Evolutionary conservation across 2,329 filamentous ascomycete genomes (phyloP).

Genomic region (Phoma sp.): DNA sequence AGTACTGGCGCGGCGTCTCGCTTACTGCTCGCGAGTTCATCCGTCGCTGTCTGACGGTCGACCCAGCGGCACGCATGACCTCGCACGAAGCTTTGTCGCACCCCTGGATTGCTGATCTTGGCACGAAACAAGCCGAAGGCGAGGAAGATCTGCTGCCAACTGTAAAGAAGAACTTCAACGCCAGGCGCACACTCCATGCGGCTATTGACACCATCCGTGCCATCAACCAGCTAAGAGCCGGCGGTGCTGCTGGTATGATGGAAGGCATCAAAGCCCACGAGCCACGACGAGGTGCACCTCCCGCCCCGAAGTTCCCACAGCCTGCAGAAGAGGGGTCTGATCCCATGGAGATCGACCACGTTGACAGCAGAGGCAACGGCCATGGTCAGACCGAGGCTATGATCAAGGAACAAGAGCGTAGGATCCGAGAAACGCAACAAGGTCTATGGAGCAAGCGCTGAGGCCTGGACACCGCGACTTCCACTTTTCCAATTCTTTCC

Average conservation of each 20-base stretch:
- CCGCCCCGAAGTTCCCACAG: conserved; percentile 41
- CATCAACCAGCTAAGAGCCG: conserved; percentile 71
- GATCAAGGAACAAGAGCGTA: conserved; percentile 65
- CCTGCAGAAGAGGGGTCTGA: conserved; percentile 40
- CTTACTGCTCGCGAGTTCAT: conserved; percentile 88
- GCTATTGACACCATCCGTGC: conserved; percentile 72
- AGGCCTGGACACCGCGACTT: neutral
- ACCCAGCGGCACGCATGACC: conserved; percentile 86
- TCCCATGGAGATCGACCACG: conserved; percentile 54
- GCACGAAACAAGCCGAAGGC: conserved; percentile 51
- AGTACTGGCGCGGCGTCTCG: conserved; percentile 97
- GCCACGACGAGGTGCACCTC: conserved; percentile 51
- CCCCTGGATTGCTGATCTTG: conserved; percentile 67
- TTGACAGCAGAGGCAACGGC: conserved; percentile 65
- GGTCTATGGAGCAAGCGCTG: conserved; percentile 60
- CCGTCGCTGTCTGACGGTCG: conserved; percentile 86
- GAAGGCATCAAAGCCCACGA: conserved; percentile 65
- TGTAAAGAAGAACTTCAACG: conserved; percentile 75
- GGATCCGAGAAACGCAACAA: conserved; percentile 64
- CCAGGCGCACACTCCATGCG: conserved; percentile 68
- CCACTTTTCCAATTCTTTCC: neutral
- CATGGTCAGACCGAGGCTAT: conserved; percentile 68
- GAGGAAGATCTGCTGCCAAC: conserved; percentile 65
- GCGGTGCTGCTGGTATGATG: conserved; percentile 65
- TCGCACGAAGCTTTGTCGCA: conserved; percentile 77